Base-by-base conservation (phyloP, 495 filamentous ascomycete species). In the Amphirosellinia nigrospora region DNA sequence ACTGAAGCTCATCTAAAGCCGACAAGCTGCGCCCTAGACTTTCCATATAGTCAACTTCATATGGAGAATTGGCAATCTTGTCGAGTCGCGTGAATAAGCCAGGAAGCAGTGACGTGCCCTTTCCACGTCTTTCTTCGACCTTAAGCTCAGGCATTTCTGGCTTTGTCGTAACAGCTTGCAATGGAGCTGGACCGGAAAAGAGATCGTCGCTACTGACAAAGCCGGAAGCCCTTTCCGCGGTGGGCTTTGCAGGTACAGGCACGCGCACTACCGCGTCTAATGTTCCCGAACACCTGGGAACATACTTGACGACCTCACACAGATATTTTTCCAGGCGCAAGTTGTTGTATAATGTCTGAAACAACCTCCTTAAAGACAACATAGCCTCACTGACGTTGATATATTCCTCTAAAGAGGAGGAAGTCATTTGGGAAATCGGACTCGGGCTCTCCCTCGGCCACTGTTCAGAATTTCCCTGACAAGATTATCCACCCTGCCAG, bases 341-440 rank as follows among this genome's bases (percentile, higher is more conserved):
- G 68, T 86, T 86, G 9, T 77, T 69, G 50, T 77, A 74, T 66
- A 82, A 81, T 19, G 61, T 71, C 52, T 75, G 71, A 62, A 83
- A 85, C 45, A 58, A 68, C 0, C 32, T 8, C 30, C 16, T 13
- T 10, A 75, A 68, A 16, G 38, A 39, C 0, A 5, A 32, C 69
- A 81, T 80, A 19, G 71, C 77, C 6, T 15, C 15, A 30, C 73
- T 43, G 2, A 77, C 70, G 26, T 71, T 23, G 16, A 73, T 66
- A 19, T 73, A 70, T 0, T 55, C n/a, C 7, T 58, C 4, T 58
- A 48, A 71, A 16, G 26, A 3, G 11, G 26, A 36, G 1, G 10
- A 16, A 28, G 1, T 26, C 13, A 23, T 41, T 23, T 11, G 0
- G 36, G 59, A 0, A 0, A 72, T 36, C n/a, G 1, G 43, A 43